A percentile compares a stretch with the other conserved stretches of the same genome.
Conservation (phyloP, 148 eudicot species). For the Pouteria glomerata region DNA sequence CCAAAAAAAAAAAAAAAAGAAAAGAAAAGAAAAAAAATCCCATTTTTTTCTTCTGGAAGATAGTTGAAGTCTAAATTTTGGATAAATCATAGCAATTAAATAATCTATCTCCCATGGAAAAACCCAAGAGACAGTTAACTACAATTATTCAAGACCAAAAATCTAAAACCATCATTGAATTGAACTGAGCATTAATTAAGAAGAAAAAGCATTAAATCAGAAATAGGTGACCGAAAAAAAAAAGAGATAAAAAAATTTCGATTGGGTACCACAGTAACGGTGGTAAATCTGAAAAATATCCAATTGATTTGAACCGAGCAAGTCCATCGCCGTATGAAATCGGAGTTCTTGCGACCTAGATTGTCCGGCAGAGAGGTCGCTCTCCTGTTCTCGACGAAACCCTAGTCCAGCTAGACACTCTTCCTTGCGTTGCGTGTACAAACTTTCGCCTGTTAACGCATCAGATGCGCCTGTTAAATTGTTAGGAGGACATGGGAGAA, state of each 20-base stretch:
- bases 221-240: background rate
- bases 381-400: background rate
- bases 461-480: no score
- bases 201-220: background rate
- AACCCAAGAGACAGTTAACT: background rate
- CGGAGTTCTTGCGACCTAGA: background rate
- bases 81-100: background rate
- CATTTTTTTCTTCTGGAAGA: no score
- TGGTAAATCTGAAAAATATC: conserved; percentile 35
- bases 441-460: no score
- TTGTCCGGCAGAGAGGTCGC: background rate
- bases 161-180: background rate
- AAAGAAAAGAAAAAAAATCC: no score
- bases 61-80: background rate
- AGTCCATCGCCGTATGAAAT: conserved; percentile 20
- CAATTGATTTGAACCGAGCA: conserved; percentile 9
- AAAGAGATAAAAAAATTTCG: background rate
- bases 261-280: conserved; percentile 31
- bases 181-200: background rate
- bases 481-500: no score
- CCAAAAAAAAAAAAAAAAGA: no score
- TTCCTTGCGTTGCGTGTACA: background rate
- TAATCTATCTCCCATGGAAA: background rate
- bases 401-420: background rate
- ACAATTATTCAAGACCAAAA: background rate